Conservation (phyloP, 2,329 filamentous ascomycete genomes). For the Phaeosphaeria sp. region DNA sequence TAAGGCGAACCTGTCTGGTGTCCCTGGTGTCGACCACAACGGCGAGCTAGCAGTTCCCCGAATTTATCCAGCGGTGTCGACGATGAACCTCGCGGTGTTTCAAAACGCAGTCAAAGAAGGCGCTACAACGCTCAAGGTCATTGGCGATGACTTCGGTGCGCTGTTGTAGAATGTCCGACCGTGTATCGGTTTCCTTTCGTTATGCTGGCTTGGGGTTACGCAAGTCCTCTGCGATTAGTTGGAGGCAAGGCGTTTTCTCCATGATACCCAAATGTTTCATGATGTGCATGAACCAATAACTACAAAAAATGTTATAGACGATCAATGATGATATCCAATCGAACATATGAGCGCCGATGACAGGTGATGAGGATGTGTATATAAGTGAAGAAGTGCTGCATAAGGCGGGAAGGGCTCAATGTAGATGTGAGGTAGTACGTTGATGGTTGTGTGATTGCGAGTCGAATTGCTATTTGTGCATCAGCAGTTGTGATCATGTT, state of each 20-base stretch:
- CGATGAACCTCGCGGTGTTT: slow-evolving; percentile 2
- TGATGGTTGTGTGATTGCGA: too few relatives aligned
- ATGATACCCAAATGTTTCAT: not conserved
- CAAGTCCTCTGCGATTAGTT: not conserved
- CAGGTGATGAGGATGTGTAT: not conserved
- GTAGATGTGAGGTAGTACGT: too few relatives aligned
- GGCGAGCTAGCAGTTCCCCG: not conserved
- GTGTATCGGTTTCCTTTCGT: not conserved
- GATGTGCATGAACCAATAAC: not conserved
- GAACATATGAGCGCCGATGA: not conserved
- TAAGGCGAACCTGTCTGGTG: not conserved
- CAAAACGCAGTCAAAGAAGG: not conserved
- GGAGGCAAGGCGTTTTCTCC: not conserved
- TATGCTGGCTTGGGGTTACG: not conserved
- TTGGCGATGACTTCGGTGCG: not conserved
- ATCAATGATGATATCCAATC: not conserved
- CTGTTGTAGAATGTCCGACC: not conserved
- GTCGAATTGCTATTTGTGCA: too few relatives aligned
- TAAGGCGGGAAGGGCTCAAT: too few relatives aligned
- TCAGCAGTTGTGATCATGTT: not conserved
- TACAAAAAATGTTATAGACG: not conserved
- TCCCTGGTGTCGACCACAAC: not conserved
- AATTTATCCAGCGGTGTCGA: not conserved
- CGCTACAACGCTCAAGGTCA: not conserved
- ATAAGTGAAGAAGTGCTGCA: not conserved